phyloP scores from a whole-genome alignment of 257 asterid species.

The Solanum ossicruentum region DNA sequence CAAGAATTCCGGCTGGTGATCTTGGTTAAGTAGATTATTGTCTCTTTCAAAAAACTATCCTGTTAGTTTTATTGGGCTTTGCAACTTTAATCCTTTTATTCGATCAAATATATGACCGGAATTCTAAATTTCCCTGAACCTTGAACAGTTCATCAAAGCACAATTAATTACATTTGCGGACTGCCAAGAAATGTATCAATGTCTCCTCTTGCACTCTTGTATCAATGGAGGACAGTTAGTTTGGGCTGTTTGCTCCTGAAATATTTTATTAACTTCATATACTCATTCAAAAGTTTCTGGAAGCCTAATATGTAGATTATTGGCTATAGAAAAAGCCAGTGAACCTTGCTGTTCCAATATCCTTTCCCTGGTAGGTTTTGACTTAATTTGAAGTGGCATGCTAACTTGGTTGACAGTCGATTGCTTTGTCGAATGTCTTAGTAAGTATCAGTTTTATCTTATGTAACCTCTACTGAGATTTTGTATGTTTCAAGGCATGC shows the following conservation, averaged over 20 bases:
- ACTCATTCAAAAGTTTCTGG: not conserved
- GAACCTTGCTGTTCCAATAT: not conserved
- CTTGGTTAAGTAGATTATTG: not conserved
- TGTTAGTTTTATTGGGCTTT: too few relatives aligned
- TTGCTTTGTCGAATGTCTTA: not conserved
- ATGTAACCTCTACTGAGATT: not conserved
- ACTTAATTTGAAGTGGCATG: not conserved
- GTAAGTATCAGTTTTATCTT: not conserved
- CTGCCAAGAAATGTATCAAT: not conserved
- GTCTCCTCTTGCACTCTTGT: not conserved
- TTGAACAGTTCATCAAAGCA: not conserved
- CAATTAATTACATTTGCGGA: not conserved
- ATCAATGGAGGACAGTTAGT: not conserved
- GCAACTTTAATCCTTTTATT: not conserved
- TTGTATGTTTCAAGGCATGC: not conserved
- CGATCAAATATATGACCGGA: not conserved
- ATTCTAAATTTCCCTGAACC: not conserved
- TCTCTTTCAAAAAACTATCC: too few relatives aligned
- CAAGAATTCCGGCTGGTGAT: not conserved
- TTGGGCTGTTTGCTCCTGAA: not conserved
- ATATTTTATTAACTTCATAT: not conserved
- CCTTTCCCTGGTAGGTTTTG: not conserved
- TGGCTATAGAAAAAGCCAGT: not conserved
- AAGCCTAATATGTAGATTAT: not conserved
- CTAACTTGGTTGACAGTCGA: not conserved